Conservation (phyloP, 2,329 filamentous ascomycete genomes). For the Scedosporium dehoogii region DNA sequence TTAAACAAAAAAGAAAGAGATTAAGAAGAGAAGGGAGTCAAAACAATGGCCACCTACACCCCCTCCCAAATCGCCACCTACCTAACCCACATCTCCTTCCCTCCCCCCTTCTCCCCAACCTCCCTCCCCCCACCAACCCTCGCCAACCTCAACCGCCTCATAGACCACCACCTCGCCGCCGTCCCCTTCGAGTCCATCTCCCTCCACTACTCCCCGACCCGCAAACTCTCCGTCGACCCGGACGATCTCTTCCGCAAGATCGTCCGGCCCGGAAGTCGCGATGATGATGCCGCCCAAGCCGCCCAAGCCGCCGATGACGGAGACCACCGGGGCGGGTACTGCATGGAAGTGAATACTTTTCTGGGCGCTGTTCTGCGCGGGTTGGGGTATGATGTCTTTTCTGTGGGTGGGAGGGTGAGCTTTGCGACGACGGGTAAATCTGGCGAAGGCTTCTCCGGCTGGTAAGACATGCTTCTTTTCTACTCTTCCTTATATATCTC, state of each 20-base stretch:
- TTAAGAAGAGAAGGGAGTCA: background rate
- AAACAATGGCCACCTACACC: constrained; percentile 2
- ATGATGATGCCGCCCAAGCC: too few relatives aligned
- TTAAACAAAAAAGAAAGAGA: background rate
- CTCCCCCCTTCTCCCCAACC: background rate
- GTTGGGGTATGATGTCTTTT: constrained; percentile 39
- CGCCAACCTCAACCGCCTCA: constrained; percentile 20
- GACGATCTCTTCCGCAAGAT: constrained; percentile 33
- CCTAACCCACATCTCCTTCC: constrained; percentile 5
- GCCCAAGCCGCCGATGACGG: constrained; percentile 37
- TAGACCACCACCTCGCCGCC: constrained; percentile 31
- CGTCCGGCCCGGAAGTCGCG: constrained; percentile 15
- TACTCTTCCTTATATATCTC: constrained; percentile 13
- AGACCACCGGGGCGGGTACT: constrained; percentile 41
- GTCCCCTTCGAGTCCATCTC: constrained; percentile 46
- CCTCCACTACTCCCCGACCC: constrained; percentile 36
- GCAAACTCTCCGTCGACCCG: constrained; percentile 26
- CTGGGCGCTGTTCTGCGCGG: constrained; percentile 37
- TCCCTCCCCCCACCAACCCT: constrained; percentile 10
- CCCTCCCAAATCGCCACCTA: background rate
- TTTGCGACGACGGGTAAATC: constrained; percentile 5
- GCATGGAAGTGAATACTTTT: constrained; percentile 37
- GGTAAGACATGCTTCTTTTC: constrained; percentile 12
- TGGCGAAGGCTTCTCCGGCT: constrained; percentile 14
- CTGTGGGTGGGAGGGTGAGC: constrained; percentile 34